Conservation (phyloP, 768 basidiomycete species). For the Lactarius hengduanensis region DNA sequence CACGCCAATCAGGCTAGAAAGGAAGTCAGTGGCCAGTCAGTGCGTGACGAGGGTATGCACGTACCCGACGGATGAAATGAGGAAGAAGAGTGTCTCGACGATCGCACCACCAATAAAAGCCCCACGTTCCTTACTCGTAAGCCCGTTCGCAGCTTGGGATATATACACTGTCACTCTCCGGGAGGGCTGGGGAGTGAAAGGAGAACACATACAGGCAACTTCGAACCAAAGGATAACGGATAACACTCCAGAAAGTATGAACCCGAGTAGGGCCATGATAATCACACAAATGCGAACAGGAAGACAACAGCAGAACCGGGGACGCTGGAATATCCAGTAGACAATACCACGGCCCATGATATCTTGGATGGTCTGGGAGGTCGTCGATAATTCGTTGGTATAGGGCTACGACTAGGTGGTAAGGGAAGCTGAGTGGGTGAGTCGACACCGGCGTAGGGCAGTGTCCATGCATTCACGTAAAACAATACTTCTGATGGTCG, state of each 20-base stretch:
- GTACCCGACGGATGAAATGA: slow-evolving; percentile 58
- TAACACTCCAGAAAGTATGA: slow-evolving; percentile 53
- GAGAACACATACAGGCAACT: slow-evolving; percentile 48
- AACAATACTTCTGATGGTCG: neutral
- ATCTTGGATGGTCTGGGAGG: neutral
- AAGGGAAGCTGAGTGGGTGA: neutral
- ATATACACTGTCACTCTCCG: slow-evolving; percentile 33
- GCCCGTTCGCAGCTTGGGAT: slow-evolving; percentile 19
- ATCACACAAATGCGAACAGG: slow-evolving; percentile 63
- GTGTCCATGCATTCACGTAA: neutral
- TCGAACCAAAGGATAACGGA: slow-evolving; percentile 62
- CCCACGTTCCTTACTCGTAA: slow-evolving; percentile 35
- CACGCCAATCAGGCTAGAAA: slow-evolving; percentile 56
- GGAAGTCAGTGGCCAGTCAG: neutral
- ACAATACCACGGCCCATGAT: slow-evolving; percentile 22
- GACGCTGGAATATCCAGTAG: slow-evolving; percentile 27
- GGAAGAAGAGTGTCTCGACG: slow-evolving; percentile 52
- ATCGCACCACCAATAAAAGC: slow-evolving; percentile 52
- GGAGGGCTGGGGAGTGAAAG: slow-evolving; percentile 32
- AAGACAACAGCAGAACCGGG: slow-evolving; percentile 59
- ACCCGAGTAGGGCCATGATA: slow-evolving; percentile 50
- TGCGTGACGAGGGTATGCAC: slow-evolving; percentile 17
- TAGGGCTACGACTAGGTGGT: neutral
- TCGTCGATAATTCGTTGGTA: neutral
- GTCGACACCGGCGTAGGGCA: neutral